These are phyloP conservation scores for Crithidia brevicula DNA, from an alignment of 208 protist species.

Conservation along the genomic window DNA sequence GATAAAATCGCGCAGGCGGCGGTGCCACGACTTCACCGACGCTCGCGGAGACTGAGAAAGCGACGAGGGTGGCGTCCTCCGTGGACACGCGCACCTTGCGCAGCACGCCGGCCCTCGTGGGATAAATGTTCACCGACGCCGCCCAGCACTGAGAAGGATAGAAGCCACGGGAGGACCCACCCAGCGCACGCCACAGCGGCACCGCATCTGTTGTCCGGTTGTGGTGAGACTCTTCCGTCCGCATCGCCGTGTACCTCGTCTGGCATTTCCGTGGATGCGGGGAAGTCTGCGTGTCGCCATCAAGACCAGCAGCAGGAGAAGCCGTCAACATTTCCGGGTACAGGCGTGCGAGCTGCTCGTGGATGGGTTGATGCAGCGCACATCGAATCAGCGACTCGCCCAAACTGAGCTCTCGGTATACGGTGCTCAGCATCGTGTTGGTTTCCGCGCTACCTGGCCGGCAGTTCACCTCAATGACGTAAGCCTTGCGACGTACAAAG, in stretches of 20 bases:
- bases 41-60: conserved; percentile 49
- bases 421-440: conserved; percentile 56
- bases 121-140: conserved; percentile 80
- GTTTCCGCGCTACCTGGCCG: conserved; percentile 87
- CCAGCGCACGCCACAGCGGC: conserved; percentile 31
- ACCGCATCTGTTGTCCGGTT: too few species aligned
- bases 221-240: too few species aligned
- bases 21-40: conserved; percentile 52
- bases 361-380: conserved; percentile 52
- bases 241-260: not conserved
- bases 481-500: conserved; percentile 33
- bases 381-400: conserved; percentile 75
- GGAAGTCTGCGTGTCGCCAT: not conserved
- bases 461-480: conserved; percentile 87
- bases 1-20: conserved; percentile 52
- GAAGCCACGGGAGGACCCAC: conserved; percentile 34
- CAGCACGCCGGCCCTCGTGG: conserved; percentile 37
- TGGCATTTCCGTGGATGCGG: not conserved
- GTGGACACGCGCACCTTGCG: conserved; percentile 32
- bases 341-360: conserved; percentile 36
- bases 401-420: conserved; percentile 63
- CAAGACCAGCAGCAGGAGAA: not conserved
- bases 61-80: conserved; percentile 50
- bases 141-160: conserved; percentile 42
- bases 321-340: conserved; percentile 33